Base-by-base conservation (phyloP, 768 basidiomycete species). In the Leucocoprinus leucothites region DNA sequence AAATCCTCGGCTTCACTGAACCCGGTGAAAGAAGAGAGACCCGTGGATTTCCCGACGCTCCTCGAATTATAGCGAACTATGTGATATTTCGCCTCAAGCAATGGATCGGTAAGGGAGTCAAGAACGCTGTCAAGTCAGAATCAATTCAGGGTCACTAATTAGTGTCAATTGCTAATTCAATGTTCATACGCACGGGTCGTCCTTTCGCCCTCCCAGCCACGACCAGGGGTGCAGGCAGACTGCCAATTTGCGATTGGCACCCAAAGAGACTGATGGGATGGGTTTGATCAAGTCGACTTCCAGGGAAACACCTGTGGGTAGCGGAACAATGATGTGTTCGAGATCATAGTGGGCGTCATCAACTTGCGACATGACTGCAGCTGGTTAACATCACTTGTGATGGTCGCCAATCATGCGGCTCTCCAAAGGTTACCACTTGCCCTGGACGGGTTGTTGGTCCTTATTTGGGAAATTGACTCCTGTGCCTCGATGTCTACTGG, bases 141-240 rank as follows among this genome's bases (percentile, higher is more conserved):
- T 62, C 16, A 54, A 59, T 40, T 13, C 25, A 57, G 42, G 21
- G 53, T 35, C 28, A 26, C 28, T 35, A 45, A 48, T 28, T 49
- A 11, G 5, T 34, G 5, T 34, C 31, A 6, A 34, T 13, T 13
- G 31, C 13, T 13, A 7, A 25, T 25, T 34, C 24, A 51, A 53
- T 35, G 19, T 35, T 41, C 53, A 21, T 53, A 77, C 89, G 63
- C 66, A 92, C 91, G 85, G 80, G 62, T 93, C 89, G 59, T 84
- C 66, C 82, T 86, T 89, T 48, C 71, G 76, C 14, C 90, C 91
- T 1, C 91, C 90, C 0, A 92, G 75, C 79, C 89, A 83, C n/a
- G 87, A 85, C 90, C 90, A 93, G 5, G 91, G 91, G 61, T 93
- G 91, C 9, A 89, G 71, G 60, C 84, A 84, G n/a, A 93, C 69